These are phyloP conservation scores for Quercus bicolor DNA, from an alignment of 306 rosid species.

Conservation along the genomic window DNA sequence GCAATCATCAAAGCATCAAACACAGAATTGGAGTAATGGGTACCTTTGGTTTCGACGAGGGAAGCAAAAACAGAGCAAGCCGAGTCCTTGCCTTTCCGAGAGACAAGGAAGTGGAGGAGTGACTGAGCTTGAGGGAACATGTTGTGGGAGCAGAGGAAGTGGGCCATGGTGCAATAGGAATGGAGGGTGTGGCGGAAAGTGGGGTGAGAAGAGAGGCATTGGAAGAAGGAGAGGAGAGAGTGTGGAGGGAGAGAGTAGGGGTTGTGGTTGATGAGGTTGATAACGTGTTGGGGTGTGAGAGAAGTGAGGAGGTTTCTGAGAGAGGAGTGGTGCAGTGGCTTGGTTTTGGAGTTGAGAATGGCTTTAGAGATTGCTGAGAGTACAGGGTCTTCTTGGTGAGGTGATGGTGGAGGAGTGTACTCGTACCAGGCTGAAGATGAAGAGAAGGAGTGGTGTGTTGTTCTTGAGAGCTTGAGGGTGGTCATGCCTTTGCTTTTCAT, in stretches of 20 bases:
- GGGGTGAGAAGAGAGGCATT: constrained; percentile 33
- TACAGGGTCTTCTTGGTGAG: constrained; percentile 8
- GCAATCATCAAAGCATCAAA: constrained; percentile 46
- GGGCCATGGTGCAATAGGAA: constrained; percentile 62
- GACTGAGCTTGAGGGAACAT: constrained; percentile 52
- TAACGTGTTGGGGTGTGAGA: constrained; percentile 42
- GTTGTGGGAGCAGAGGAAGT: constrained; percentile 47
- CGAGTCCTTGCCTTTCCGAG: constrained; percentile 55
- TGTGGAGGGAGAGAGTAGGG: constrained; percentile 63
- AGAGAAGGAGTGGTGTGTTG: too few species aligned
- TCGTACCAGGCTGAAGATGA: constrained; percentile 16
- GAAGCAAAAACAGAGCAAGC: constrained; percentile 44
- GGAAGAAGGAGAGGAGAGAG: constrained; percentile 72
- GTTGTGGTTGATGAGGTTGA: constrained; percentile 56
- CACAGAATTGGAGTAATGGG: constrained; percentile 21
- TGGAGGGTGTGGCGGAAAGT: constrained; percentile 62
- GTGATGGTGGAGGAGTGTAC: constrained; percentile 16
- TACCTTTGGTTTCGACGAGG: constrained; percentile 33
- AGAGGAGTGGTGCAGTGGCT: constrained; percentile 32
- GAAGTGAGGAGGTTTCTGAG: constrained; percentile 53
- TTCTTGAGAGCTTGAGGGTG: too few species aligned
- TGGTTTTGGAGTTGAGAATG: constrained; percentile 30
- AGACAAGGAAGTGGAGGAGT: constrained; percentile 45
- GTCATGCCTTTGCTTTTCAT: too few species aligned
- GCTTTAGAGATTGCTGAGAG: constrained; percentile 55